Conservation (phyloP, 2,329 filamentous ascomycete genomes). For the Microsporum ferrugineum region DNA sequence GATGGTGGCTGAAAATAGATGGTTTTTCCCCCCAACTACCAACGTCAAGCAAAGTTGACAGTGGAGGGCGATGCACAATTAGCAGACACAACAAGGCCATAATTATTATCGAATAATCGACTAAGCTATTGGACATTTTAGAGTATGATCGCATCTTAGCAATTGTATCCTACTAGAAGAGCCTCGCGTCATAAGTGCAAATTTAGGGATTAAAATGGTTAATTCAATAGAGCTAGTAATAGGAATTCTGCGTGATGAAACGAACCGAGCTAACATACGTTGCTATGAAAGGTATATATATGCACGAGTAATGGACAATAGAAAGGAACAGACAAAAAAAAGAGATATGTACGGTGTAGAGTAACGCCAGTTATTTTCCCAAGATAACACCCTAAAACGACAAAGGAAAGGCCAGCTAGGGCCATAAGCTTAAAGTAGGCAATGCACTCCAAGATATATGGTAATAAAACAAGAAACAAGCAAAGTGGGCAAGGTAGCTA, state of each 20-base stretch:
- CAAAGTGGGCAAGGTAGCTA: neutral
- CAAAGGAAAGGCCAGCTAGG: neutral
- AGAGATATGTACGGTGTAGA: neutral
- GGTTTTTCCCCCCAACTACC: no score
- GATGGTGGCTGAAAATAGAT: no score
- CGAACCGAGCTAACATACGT: neutral
- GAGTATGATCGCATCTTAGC: no score
- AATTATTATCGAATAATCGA: no score
- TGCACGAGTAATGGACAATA: neutral
- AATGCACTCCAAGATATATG: neutral
- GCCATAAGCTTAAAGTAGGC: constrained; percentile 1
- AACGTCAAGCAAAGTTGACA: no score
- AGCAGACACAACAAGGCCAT: no score
- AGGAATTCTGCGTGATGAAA: neutral
- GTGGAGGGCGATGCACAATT: no score
- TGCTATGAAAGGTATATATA: neutral
- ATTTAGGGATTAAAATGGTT: no score
- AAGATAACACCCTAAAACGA: neutral
- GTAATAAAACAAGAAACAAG: neutral
- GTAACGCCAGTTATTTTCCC: neutral
- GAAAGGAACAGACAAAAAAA: neutral
- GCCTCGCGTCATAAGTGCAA: no score
- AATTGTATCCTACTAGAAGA: no score
- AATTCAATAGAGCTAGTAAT: no score
- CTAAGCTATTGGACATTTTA: no score